Conservation (phyloP, 139 green algal species). For the Trebouxia sp. region DNA sequence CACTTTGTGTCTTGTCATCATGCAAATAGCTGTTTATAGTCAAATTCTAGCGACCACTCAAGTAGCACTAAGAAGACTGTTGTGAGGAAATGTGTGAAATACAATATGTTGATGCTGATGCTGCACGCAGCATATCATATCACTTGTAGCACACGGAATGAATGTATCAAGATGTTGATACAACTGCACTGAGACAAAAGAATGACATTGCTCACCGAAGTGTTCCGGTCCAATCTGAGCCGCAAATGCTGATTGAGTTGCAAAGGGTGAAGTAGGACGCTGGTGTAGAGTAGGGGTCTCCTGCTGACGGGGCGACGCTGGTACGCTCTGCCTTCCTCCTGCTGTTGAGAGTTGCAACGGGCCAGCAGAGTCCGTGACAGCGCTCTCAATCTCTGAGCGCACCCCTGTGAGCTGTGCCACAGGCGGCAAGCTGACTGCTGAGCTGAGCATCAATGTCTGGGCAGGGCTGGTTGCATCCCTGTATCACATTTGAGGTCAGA, state of each 20-base stretch:
- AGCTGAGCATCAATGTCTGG: slow-evolving; percentile 5
- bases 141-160: too few relatives aligned
- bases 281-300: not conserved
- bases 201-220: not conserved
- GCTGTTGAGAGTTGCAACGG: not conserved
- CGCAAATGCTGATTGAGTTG: not conserved
- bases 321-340: not conserved
- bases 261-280: slow-evolving; percentile 10
- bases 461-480: slow-evolving; percentile 1
- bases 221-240: not conserved
- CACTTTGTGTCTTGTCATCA: too few relatives aligned
- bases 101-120: too few relatives aligned
- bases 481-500: too few relatives aligned
- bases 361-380: not conserved
- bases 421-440: slow-evolving; percentile 2
- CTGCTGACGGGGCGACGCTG: not conserved
- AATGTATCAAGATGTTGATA: too few relatives aligned
- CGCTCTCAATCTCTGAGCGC: slow-evolving; percentile 3
- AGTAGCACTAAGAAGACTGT: too few relatives aligned
- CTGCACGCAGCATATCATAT: too few relatives aligned
- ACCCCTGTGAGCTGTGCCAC: not conserved
- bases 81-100: too few relatives aligned
- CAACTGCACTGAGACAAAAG: too few relatives aligned
- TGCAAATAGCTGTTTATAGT: too few relatives aligned
- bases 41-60: too few relatives aligned